These are phyloP conservation scores for Heliosperma pusillum DNA, from an alignment of 148 eudicot species.

Conservation along the genomic window DNA sequence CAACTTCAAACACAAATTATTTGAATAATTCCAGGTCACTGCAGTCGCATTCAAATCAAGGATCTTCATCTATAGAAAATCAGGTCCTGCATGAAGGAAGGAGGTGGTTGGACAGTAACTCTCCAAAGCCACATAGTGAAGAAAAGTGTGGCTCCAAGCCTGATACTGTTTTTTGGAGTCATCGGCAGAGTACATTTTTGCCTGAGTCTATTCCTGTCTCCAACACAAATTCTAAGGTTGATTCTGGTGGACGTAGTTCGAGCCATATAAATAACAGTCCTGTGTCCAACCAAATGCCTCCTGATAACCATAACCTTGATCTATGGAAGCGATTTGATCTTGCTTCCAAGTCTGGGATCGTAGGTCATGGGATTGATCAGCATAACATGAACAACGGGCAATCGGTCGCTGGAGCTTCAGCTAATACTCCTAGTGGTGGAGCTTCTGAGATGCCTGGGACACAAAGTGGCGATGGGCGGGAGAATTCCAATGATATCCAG, in stretches of 20 bases:
- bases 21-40: constrained; percentile 32
- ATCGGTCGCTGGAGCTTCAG: constrained; percentile 43
- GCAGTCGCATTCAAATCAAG: constrained; percentile 33
- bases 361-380: constrained; percentile 32
- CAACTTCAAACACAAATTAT: constrained; percentile 24
- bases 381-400: constrained; percentile 37
- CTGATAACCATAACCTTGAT: constrained; percentile 38
- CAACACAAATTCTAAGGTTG: constrained; percentile 32
- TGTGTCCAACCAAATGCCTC: constrained; percentile 29
- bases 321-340: constrained; percentile 54
- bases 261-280: constrained; percentile 29
- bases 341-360: constrained; percentile 37
- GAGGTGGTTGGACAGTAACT: constrained; percentile 51
- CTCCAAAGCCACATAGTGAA: constrained; percentile 36
- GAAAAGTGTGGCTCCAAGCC: constrained; percentile 36
- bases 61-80: constrained; percentile 31
- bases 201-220: constrained; percentile 37
- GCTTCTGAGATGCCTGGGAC: constrained; percentile 39
- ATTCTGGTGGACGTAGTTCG: constrained; percentile 18
- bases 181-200: constrained; percentile 36
- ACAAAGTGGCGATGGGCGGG: constrained; percentile 40
- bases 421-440: constrained; percentile 37
- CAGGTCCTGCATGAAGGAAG: constrained; percentile 46
- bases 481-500: constrained; percentile 53
- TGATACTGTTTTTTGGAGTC: constrained; percentile 32